Evolutionary conservation across 768 basidiomycete species (phyloP), one percentile per base, ranked within the genome.

Genomic region (Kondoa malvinella): DNA sequence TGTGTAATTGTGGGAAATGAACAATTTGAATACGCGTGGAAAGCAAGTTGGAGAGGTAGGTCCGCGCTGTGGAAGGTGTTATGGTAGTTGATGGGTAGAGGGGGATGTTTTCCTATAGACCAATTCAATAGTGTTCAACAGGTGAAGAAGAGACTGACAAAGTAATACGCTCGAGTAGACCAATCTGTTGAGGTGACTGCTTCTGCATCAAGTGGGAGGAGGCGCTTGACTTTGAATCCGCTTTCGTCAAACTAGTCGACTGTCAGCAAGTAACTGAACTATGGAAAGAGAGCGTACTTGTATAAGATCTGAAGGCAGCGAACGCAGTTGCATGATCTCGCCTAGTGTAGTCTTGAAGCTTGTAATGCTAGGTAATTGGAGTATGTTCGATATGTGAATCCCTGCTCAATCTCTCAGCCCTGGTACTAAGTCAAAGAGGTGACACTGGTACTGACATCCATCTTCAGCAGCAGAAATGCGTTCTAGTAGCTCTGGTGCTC

Each of bases 71-170:
- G 26, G 17, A 26, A n/a, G 60, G 65, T 17, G n/a, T 70, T 29
- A 50, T 0, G 2, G 26, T 16, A 1, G 62, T 0, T 4, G 64
- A 57, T 0, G 68, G 2, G 15, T 30, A 56, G 56, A 61, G 58
- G 0, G 73, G 73, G 32, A 74, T 64, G 56, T 72, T 72, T 57
- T 74, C 72, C 71, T 72, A 21, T 1, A 0, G 4, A 1, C 2
- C 26, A 32, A 2, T 16, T 3, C 16, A 4, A 0, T 12, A 14
- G 21, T 12, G 2, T 26, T 40, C 14, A 68, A 25, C 16, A 1
- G 2, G 3, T 2, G 2, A 26, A 4, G 34, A 32, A 26, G 17
- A n/a, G 4, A 50, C 69, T 32, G 4, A 72, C 73, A 15, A 72
- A 56, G 57, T 74, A 71, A 16, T 71, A 31, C 2, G 68, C 32